Evolutionary conservation across 208 protist species (phyloP).

Genomic region (Pavlovales sp.): DNA sequence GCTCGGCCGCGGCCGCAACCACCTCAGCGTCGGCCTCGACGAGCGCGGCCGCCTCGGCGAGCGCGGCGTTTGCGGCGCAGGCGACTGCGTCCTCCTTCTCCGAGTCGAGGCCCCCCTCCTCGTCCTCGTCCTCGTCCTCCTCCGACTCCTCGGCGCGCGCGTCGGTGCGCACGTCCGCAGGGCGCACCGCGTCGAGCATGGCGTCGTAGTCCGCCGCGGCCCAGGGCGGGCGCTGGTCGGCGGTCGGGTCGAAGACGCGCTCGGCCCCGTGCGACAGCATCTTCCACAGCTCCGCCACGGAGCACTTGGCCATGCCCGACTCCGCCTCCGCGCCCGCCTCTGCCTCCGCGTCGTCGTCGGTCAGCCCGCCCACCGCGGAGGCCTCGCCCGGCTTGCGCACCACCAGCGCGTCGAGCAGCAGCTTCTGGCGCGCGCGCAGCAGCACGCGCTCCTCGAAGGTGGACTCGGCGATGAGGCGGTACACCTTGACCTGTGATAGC

Average conservation of each 20-base stretch:
- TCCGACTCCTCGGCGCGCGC: neutral
- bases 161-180: neutral
- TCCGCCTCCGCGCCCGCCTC: too few species aligned
- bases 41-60: neutral
- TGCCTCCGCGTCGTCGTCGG: too few species aligned
- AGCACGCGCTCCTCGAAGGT: conserved; percentile 18
- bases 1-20: neutral
- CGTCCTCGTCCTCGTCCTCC: neutral
- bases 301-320: neutral
- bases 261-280: neutral
- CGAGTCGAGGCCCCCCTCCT: too few species aligned
- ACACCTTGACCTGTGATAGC: conserved; percentile 12
- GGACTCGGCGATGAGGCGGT: neutral
- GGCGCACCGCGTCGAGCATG: neutral
- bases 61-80: neutral
- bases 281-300: neutral
- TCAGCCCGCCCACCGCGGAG: too few species aligned
- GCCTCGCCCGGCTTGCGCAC: too few species aligned
- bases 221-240: neutral
- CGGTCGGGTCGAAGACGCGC: neutral
- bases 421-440: neutral
- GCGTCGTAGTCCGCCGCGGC: neutral
- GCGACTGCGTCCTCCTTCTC: too few species aligned
- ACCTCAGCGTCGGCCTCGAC: neutral
- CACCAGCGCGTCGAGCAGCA: neutral